Base-by-base conservation (phyloP, 805 yeast genomes). In the Pichia paraexigua region DNA sequence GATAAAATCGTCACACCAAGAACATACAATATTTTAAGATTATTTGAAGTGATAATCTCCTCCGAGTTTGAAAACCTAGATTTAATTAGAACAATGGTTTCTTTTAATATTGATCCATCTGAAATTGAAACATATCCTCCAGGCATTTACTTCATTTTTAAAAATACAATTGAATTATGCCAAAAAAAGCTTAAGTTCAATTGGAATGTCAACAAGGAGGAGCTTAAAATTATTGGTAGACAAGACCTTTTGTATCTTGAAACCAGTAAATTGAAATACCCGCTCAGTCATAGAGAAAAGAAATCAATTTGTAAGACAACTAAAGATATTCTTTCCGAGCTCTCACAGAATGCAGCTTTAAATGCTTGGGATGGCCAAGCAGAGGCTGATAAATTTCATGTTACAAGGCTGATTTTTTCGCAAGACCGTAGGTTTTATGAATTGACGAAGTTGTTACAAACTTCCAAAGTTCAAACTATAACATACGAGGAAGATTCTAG, bases 361-460 rank as follows among this genome's bases (percentile, higher is more conserved):
- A 62, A 76, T 40, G 82, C 89, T 0, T 82, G 87, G 85, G 87
- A 83, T 64, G 85, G 79, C 10, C 85, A 81, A 47, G 72, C 81
- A 0, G 92, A 86, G 58, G 81, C 83, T 4, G 91, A 84, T 51
- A 70, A 85, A 45, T 75, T 83, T 44, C 77, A 77, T 32, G 75
- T 86, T n/a, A 82, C 92, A 1, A 80, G 78, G 55, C 66, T 85
- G 13, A 81, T 91, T 0, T 92, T 89, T 62, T 80, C 83, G 17
- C 76, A 78, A 43, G 98, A 92, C 64, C 70, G 95, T 45, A 71
- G 97, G 45, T 86, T 85, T 61, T 80, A 78, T 58, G 96, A 91
- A 59, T 83, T 86, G 13, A 78, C 91, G 0, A 77, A 79, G 32
- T 65, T 90, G 18, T 64, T 92, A 37, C 91, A 85, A 61, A 81